phyloP scores from a whole-genome alignment of 495 filamentous ascomycete genomes.

The Tuber aestivum region DNA sequence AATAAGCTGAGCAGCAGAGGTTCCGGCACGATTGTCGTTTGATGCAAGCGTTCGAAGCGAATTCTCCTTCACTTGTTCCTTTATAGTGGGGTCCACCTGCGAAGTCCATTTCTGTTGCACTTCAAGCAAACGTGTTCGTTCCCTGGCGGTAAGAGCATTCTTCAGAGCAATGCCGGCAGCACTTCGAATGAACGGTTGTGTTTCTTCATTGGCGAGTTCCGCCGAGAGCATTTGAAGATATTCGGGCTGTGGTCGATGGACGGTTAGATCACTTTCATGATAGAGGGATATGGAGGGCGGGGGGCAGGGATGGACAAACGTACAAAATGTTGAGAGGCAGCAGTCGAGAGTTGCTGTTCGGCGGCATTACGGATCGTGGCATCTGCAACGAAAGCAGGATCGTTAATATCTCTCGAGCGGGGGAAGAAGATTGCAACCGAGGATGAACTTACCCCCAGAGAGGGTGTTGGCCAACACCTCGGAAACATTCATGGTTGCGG shows the following conservation, averaged over 20 bases:
- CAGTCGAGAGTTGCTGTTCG: constrained; percentile 87
- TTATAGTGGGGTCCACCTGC: constrained; percentile 68
- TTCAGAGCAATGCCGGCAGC: constrained; percentile 95
- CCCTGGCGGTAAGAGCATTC: constrained; percentile 91
- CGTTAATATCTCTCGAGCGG: constrained; percentile 11
- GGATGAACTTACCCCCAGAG: constrained; percentile 65
- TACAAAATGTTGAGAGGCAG: constrained; percentile 92
- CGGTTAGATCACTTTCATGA: constrained; percentile 15
- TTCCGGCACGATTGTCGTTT: constrained; percentile 69
- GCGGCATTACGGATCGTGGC: constrained; percentile 78
- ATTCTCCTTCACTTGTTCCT: constrained; percentile 78
- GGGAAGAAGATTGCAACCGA: constrained; percentile 11
- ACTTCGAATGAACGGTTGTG: constrained; percentile 73
- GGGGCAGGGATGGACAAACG: constrained; percentile 46
- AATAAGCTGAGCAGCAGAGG: constrained; percentile 88
- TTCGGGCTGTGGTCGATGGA: constrained; percentile 55
- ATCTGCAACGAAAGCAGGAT: constrained; percentile 54
- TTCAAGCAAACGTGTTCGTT: constrained; percentile 74
- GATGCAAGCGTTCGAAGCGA: constrained; percentile 77
- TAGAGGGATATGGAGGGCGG: constrained; percentile 25
- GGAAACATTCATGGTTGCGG: constrained; percentile 63
- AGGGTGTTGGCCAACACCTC: constrained; percentile 88
- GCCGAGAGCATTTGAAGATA: constrained; percentile 86
- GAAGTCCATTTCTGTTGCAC: constrained; percentile 86
- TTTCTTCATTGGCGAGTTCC: constrained; percentile 85